A percentile compares a stretch with the other conserved stretches of the same genome.
phyloP scores from a whole-genome alignment of 2,329 filamentous ascomycete genomes.

The Exophiala mesophila region DNA sequence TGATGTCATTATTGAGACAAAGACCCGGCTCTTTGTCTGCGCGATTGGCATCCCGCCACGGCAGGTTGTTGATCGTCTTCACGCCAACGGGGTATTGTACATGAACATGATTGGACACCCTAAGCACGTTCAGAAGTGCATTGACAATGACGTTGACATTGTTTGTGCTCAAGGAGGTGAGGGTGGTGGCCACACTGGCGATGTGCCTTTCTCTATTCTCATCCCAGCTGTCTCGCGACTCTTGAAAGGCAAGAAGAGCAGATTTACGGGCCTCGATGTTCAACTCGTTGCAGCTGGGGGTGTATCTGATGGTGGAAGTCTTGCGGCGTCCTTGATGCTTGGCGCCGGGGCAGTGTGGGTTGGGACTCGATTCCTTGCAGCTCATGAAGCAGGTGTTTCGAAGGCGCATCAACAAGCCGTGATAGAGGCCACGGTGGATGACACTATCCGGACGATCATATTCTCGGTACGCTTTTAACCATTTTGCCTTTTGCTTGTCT shows the following conservation, averaged over 20 bases:
- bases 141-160: constrained; percentile 73
- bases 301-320: constrained; percentile 65
- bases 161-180: constrained; percentile 37
- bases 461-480: constrained; percentile 47
- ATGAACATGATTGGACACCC: constrained; percentile 91
- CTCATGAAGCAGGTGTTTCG: constrained; percentile 56
- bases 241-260: constrained; percentile 59
- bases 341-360: constrained; percentile 79
- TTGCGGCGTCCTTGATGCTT: constrained; percentile 72
- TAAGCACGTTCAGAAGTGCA: constrained; percentile 72
- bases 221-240: constrained; percentile 75
- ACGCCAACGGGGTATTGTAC: constrained; percentile 65
- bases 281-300: constrained; percentile 77
- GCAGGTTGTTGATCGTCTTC: constrained; percentile 61
- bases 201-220: constrained; percentile 68
- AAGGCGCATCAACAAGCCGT: constrained; percentile 40
- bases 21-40: constrained; percentile 68
- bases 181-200: constrained; percentile 70
- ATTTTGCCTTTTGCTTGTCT: background rate
- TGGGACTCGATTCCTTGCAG: constrained; percentile 75
- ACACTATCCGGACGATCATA: constrained; percentile 69
- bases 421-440: constrained; percentile 63
- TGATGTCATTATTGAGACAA: constrained; percentile 69
- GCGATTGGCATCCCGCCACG: constrained; percentile 73
- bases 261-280: constrained; percentile 58